These are phyloP conservation scores for Botrytis sinoallii DNA, from an alignment of 2,329 filamentous ascomycete genomes.

Conservation along the genomic window DNA sequence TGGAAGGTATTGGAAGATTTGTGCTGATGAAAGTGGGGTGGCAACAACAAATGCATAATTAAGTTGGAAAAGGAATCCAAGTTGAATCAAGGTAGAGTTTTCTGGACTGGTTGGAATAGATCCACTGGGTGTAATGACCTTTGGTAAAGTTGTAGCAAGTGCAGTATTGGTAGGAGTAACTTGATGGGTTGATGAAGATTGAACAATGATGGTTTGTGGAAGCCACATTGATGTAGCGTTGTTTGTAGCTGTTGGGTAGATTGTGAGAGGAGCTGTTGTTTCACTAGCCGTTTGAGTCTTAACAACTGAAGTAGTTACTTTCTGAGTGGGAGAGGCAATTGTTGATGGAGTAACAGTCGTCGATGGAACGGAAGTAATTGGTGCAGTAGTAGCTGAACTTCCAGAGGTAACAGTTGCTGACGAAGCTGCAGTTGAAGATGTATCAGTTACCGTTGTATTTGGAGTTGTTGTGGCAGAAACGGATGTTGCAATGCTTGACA, in stretches of 20 bases:
- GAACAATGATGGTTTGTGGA: constrained; percentile 24
- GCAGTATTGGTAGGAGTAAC: constrained; percentile 29
- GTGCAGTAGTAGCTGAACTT: constrained; percentile 8
- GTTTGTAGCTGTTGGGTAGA: constrained; percentile 33
- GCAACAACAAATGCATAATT: constrained; percentile 81
- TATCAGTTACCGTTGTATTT: constrained; percentile 13
- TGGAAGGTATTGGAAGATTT: constrained; percentile 81
- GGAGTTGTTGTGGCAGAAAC: constrained; percentile 9
- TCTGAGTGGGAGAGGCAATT: not conserved
- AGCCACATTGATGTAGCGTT: constrained; percentile 31
- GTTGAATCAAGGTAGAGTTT: constrained; percentile 72
- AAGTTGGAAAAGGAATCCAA: constrained; percentile 77
- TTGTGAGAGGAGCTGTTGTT: constrained; percentile 18
- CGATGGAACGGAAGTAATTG: constrained; percentile 10
- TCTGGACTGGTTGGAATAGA: constrained; percentile 28
- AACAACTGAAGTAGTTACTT: not conserved
- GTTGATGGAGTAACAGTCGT: constrained; percentile 18
- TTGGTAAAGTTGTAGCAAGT: constrained; percentile 30
- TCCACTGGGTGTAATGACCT: constrained; percentile 34
- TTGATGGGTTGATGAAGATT: constrained; percentile 25
- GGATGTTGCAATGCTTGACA: constrained; percentile 4
- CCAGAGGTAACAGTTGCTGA: constrained; percentile 10
- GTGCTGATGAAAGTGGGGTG: constrained; percentile 68
- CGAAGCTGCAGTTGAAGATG: constrained; percentile 9
- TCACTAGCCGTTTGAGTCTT: constrained; percentile 17